Evolutionary conservation across 305 asterid species (phyloP), one percentile per base, ranked within the genome.

Genomic region (Coffea humblotiana): DNA sequence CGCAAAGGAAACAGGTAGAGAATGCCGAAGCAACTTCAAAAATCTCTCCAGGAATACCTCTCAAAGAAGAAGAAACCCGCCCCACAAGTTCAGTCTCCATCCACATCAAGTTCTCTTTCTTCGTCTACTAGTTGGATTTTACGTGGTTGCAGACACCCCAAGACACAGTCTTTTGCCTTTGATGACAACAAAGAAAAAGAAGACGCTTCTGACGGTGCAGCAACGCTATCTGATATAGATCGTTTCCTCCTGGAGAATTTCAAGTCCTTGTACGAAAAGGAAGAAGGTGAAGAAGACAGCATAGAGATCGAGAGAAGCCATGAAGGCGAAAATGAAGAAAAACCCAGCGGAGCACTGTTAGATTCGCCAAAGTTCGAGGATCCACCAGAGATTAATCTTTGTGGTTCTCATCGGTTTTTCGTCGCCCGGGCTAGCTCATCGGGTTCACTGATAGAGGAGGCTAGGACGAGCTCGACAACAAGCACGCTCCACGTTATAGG

Each of bases 221-320:
- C 84, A 11, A 86, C 90, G 63, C 72, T 87, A 29, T 79, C 92
- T 15, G 96, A 88, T 77, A 78, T 92, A 71, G 94, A 92, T 81
- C 85, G 84, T 18, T 94, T 92, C 84, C 74, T 94, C 18, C 83
- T 84, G 72, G 94, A 91, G 85, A 92, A 92, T 76, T 94, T 94
- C 82, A 85, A 88, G 21, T 90, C 93, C 0, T 84, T 91, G 29
- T 91, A 86, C 85, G 71, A 19, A 23, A 80, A 84, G 37, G 90
- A 83, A 65, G 66, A 73, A 74, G 82, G 77, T 18, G 84, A 65
- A 16, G 83, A 77, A 13, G 72, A 15, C 11, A 54, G 15, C 47
- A 9, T 5, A n/a, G 54, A 29, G 74, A 51, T 68, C 68, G 51
- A 65, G 25, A 58, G 61, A 63, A 37, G 71, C 9, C 37, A 21